Percentiles rank a stretch among this genome's conserved stretches.
Evolutionary conservation across 1,139 yeast genomes (phyloP).

Genomic region (Protomyces inundatus): DNA sequence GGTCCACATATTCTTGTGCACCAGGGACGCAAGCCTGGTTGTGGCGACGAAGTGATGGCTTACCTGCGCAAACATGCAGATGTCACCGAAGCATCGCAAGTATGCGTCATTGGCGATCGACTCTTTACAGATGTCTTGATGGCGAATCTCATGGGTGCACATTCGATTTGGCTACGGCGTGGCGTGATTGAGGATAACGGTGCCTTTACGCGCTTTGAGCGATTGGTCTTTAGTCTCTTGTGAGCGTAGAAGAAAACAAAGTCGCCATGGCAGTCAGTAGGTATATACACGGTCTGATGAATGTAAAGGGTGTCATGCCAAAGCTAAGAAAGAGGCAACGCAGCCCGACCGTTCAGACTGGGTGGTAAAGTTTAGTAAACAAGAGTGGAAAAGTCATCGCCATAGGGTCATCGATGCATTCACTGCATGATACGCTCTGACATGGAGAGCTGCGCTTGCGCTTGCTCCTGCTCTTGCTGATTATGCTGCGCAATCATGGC

Average conservation of each 20-base stretch:
- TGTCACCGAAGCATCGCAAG: slow-evolving; percentile 51
- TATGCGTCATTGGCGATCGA: slow-evolving; percentile 85
- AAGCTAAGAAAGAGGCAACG: no score
- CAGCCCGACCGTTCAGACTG: no score
- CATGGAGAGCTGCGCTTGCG: not conserved
- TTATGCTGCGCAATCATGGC: not conserved
- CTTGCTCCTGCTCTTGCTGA: not conserved
- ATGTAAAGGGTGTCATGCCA: no score
- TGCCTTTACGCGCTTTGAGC: slow-evolving; percentile 4
- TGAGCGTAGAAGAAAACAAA: no score
- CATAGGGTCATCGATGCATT: no score
- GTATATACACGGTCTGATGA: no score
- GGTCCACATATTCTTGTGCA: not conserved
- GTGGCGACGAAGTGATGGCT: slow-evolving; percentile 65
- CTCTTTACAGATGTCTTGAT: slow-evolving; percentile 83
- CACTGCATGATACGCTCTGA: no score
- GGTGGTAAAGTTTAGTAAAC: no score
- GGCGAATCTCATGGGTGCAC: slow-evolving; percentile 91
- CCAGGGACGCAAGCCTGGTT: slow-evolving; percentile 73
- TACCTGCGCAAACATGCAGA: slow-evolving; percentile 27
- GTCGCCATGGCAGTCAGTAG: no score
- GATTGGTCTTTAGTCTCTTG: not conserved
- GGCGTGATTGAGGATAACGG: slow-evolving; percentile 43
- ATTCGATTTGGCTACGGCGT: slow-evolving; percentile 73
- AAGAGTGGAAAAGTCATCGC: no score